Percentiles rank a stretch among this genome's conserved stretches.
Conservation (phyloP, 345 rosid genomes). For the Excoecaria agallocha region DNA sequence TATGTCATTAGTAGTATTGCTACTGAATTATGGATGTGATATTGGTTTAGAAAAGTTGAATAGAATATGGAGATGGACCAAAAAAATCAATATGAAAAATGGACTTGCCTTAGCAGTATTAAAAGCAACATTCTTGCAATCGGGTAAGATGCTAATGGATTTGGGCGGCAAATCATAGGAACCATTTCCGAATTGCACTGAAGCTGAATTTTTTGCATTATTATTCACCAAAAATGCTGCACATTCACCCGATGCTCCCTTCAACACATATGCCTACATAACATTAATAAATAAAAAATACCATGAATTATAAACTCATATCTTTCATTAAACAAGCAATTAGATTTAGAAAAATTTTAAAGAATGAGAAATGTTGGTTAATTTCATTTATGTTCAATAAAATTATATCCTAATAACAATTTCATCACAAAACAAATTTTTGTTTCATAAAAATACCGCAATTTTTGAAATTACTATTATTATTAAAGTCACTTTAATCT, state of each 20-base stretch:
- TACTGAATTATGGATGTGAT: too few relatives aligned
- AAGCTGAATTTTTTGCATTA: constrained; percentile 27
- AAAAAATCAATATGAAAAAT: neutral
- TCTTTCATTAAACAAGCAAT: neutral
- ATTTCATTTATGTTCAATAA: too few relatives aligned
- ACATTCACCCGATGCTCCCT: constrained; percentile 39
- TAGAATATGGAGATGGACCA: too few relatives aligned
- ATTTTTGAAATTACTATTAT: too few relatives aligned
- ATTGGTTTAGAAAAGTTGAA: too few relatives aligned
- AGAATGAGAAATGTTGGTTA: too few relatives aligned
- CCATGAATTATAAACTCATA: too few relatives aligned
- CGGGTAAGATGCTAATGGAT: constrained; percentile 70
- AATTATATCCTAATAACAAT: too few relatives aligned
- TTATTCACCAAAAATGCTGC: constrained; percentile 69
- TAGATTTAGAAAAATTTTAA: neutral
- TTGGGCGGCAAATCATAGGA: constrained; percentile 52
- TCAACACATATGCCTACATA: constrained; percentile 60
- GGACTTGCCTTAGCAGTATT: constrained; percentile 65
- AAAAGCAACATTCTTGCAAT: constrained; percentile 65
- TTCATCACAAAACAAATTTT: too few relatives aligned
- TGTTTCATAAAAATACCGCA: too few relatives aligned
- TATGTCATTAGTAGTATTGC: too few relatives aligned
- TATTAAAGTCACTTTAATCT: too few relatives aligned
- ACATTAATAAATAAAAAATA: neutral
- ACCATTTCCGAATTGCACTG: constrained; percentile 44